Evolutionary conservation across 257 asterid species (phyloP), one percentile per base, ranked within the genome.

Genomic region (Fraxinus excelsior): DNA sequence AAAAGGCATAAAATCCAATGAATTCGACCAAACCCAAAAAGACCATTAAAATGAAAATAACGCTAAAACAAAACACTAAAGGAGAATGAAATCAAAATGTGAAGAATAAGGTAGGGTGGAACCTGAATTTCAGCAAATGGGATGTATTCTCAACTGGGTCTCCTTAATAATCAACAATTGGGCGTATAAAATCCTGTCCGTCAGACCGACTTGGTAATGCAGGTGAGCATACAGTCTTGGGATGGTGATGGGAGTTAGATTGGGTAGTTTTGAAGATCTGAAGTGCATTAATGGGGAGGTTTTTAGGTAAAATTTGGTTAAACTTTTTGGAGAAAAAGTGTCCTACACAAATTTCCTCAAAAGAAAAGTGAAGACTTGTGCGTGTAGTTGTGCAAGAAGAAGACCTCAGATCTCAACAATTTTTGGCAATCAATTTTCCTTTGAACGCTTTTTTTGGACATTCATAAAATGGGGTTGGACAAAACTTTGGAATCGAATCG

Each of bases 221-320:
- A 32, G 28, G 70, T 64, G 81, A 80, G 86, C 64, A 56, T 62
- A 71, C 74, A 23, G 26, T 67, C 65, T 18, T 16, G 10, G 64
- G 26, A 53, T 53, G 64, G 26, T 53, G 11, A 18, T 53, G 25
- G 64, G 64, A 53, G 64, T 58, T 72, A 70, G 84, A 51, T 74
- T 44, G 49, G 56, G 70, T 40, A 29, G 81, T 77, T 71, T 77
- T 44, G 79, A 78, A 83, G 85, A 85, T 85, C 86, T 77, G 81
- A 21, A 65, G 26, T 13, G 64, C 23, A 53, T 53, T 53, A 53
- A 53, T 53, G 64, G 64, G 23, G 64, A 53, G 64, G 23, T n/a
- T 53, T 53, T 53, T 18, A 53, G 64, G 64, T 53, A 5, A 53
- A 53, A 18, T 53, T n/a, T 53, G 64, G 64, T n/a, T 53, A 1